Conservation (phyloP, 768 basidiomycete species). For the Leccinum subgranulosum region DNA sequence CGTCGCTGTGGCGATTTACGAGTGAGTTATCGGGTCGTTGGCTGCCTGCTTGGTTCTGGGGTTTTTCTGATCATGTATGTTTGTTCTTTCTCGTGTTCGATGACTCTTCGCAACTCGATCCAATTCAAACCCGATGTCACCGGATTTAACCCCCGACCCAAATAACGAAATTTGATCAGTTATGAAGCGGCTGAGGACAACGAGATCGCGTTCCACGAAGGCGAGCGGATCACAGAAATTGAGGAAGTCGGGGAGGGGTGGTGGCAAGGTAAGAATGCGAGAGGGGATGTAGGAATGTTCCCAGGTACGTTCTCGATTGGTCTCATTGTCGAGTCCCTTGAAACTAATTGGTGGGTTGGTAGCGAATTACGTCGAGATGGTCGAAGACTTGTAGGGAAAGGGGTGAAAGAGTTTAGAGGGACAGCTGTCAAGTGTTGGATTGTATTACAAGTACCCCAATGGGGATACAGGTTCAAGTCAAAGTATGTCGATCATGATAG, state of each 20-base stretch:
- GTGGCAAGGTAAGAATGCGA: conserved; percentile 70
- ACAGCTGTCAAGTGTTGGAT: neutral
- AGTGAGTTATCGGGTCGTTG: conserved; percentile 31
- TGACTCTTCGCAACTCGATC: neutral
- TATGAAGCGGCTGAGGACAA: conserved; percentile 93
- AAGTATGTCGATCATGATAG: no score
- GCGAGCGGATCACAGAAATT: conserved; percentile 74
- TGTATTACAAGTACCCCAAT: neutral
- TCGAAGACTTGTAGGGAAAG: neutral
- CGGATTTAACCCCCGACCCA: neutral
- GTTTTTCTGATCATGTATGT: neutral
- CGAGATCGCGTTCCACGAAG: conserved; percentile 82
- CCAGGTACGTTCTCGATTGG: conserved; percentile 51
- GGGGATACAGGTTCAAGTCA: no score
- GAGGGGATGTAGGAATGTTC: conserved; percentile 66
- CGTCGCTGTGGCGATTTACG: conserved; percentile 64
- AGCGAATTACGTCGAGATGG: conserved; percentile 21
- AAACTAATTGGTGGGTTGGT: neutral
- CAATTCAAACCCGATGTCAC: neutral
- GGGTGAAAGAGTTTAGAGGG: neutral
- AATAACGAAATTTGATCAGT: conserved; percentile 36
- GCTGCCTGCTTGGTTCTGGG: neutral
- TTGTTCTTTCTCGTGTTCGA: neutral
- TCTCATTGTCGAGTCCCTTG: neutral
- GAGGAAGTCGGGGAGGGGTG: conserved; percentile 85